A percentile compares a stretch with the other conserved stretches of the same genome.
These are phyloP conservation scores for Fomitopsis palustris DNA, from an alignment of 1,284 basidiomycete genomes.

Conservation along the genomic window DNA sequence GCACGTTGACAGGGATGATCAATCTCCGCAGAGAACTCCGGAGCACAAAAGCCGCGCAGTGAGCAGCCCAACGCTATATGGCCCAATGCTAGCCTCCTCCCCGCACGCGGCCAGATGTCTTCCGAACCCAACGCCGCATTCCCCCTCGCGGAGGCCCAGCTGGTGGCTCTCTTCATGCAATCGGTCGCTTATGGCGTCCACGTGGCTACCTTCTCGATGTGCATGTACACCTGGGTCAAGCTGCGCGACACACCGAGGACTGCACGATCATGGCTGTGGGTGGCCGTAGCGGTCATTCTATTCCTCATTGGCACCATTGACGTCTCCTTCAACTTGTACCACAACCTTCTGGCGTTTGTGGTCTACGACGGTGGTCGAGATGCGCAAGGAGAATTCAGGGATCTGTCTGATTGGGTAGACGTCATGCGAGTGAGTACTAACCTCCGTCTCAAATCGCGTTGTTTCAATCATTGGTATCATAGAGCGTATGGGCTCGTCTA, in stretches of 20 bases:
- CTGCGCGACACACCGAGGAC: neutral
- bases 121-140: neutral
- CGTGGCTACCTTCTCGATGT: neutral
- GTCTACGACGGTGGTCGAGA: conserved; percentile 16
- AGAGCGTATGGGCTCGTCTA: conserved; percentile 1
- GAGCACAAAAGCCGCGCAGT: neutral
- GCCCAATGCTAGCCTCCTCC: neutral
- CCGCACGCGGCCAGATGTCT: neutral
- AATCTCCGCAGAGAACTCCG: neutral
- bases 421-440: conserved; percentile 12
- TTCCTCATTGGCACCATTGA: conserved; percentile 17
- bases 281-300: neutral
- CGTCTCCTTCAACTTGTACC: conserved; percentile 18
- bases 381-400: conserved; percentile 14
- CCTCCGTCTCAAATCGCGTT: neutral
- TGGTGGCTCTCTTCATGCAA: conserved; percentile 7
- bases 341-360: conserved; percentile 22
- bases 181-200: conserved; percentile 1
- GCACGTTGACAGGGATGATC: neutral
- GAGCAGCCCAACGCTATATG: neutral
- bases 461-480: neutral
- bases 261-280: neutral
- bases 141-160: conserved; percentile 3
- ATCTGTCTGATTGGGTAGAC: conserved; percentile 23
- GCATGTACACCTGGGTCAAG: neutral